Conservation (phyloP, 2,329 filamentous ascomycete genomes). For the Fusarium paranaense region DNA sequence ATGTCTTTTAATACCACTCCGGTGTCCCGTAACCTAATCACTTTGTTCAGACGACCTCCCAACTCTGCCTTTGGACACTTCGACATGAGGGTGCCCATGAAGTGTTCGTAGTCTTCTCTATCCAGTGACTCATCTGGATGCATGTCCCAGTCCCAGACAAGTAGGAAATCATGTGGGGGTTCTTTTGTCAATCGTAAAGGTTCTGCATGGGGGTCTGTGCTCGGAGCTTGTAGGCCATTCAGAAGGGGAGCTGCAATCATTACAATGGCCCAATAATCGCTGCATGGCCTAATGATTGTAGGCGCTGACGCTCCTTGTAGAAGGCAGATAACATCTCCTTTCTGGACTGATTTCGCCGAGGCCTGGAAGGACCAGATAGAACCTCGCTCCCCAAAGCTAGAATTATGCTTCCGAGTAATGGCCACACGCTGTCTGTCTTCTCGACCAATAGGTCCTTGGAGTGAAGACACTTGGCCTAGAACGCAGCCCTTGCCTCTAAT, state of each 20-base stretch:
- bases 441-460: neutral
- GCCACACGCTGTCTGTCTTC: neutral
- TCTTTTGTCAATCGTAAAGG: neutral
- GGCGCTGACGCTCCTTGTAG: neutral
- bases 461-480: neutral
- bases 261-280: neutral
- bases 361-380: neutral
- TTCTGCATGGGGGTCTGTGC: neutral
- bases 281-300: neutral
- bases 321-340: neutral
- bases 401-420: neutral
- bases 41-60: neutral
- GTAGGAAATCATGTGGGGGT: neutral
- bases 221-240: neutral
- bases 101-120: neutral
- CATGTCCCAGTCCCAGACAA: neutral
- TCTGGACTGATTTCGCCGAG: neutral
- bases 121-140: neutral
- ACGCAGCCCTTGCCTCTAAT: neutral
- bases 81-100: rapidly evolving
- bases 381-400: rapidly evolving
- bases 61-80: neutral
- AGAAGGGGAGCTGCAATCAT: neutral
- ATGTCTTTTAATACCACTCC: neutral
- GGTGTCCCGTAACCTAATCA: neutral